These are phyloP conservation scores for Alternaria postmessia DNA, from an alignment of 2,329 filamentous ascomycete genomes.

Conservation along the genomic window DNA sequence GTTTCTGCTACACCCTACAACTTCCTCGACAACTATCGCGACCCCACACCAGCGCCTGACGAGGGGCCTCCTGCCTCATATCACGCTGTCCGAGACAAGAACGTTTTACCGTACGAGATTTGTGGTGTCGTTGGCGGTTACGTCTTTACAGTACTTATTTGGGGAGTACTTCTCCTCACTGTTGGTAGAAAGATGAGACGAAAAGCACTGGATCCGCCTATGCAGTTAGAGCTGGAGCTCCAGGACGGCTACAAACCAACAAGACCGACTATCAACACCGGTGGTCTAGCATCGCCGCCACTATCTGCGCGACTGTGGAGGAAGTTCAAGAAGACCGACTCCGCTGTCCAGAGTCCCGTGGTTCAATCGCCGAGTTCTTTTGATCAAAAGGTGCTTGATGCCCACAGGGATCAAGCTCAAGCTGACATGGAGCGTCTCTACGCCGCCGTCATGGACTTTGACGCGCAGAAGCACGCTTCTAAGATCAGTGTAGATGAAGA, in stretches of 20 bases:
- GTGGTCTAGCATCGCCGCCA: constrained; percentile 30
- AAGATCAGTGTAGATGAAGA: constrained; percentile 37
- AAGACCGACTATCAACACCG: constrained; percentile 34
- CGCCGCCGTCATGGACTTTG: constrained; percentile 89
- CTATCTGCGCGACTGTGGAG: constrained; percentile 46
- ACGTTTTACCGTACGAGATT: constrained; percentile 80
- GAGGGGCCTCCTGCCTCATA: constrained; percentile 41
- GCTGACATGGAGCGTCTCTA: constrained; percentile 90
- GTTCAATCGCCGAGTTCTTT: constrained; percentile 72
- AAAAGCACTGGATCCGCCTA: constrained; percentile 60
- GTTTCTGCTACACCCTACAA: constrained; percentile 36
- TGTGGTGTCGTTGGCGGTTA: constrained; percentile 86
- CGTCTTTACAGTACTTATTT: constrained; percentile 76
- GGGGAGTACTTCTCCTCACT: constrained; percentile 67
- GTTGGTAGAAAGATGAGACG: constrained; percentile 55
- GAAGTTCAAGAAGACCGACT: constrained; percentile 45
- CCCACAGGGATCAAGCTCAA: constrained; percentile 77
- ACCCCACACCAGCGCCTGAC: constrained; percentile 38
- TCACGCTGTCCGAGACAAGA: constrained; percentile 45
- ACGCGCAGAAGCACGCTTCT: constrained; percentile 61
- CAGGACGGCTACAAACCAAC: constrained; percentile 53
- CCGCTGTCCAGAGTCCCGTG: constrained; percentile 47
- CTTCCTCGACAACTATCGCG: constrained; percentile 37
- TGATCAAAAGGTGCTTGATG: constrained; percentile 77
- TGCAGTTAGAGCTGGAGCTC: constrained; percentile 64